These are phyloP conservation scores for Mucor irregularis DNA, from an alignment of 371 early-diverging fungal species.

Conservation along the genomic window DNA sequence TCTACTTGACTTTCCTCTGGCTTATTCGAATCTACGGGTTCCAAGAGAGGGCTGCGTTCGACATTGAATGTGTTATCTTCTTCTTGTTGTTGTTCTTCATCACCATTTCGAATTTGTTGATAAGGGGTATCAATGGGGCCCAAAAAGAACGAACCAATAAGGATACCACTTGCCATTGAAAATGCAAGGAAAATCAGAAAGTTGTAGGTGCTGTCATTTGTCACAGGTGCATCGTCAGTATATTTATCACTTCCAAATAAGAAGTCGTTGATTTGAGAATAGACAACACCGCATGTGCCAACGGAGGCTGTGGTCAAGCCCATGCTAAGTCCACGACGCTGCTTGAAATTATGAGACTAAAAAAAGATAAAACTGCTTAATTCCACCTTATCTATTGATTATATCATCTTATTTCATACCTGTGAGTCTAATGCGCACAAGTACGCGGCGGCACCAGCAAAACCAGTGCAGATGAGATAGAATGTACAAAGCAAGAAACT, in stretches of 20 bases:
- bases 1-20: conserved; percentile 3
- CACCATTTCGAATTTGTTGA: not conserved
- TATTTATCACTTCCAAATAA: conserved; percentile 25
- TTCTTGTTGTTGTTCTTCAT: conserved; percentile 5
- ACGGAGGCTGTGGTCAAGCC: conserved; percentile 44
- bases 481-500: conserved; percentile 33
- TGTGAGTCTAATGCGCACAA: conserved; percentile 50
- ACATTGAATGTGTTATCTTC: not conserved
- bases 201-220: conserved; percentile 28
- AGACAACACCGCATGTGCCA: conserved; percentile 44
- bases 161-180: conserved; percentile 24
- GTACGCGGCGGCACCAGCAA: conserved; percentile 45
- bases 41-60: not conserved
- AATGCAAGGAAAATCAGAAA: conserved; percentile 40
- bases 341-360: conserved; percentile 40
- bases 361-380: not conserved
- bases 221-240: conserved; percentile 4
- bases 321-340: conserved; percentile 46
- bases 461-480: conserved; percentile 33
- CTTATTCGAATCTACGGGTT: not conserved
- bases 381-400: not conserved
- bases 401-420: conserved; percentile 11
- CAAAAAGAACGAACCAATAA: conserved; percentile 37
- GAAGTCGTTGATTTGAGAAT: conserved; percentile 46
- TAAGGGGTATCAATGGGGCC: conserved; percentile 19